Percentiles rank a stretch among this genome's conserved stretches.
phyloP scores from a whole-genome alignment of 345 rosid species.

The Psidium guajava region DNA sequence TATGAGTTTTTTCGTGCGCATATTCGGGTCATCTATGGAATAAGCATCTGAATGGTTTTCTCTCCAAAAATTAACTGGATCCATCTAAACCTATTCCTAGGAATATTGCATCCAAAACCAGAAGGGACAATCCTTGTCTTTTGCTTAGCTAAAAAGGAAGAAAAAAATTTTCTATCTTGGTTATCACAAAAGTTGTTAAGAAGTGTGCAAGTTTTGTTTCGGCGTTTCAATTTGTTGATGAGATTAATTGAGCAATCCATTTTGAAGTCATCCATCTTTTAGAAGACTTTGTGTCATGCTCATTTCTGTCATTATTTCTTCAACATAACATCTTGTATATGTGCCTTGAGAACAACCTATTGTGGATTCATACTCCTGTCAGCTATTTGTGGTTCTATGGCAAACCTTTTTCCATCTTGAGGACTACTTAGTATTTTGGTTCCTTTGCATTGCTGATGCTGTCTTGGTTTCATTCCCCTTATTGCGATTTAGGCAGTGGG shows the following conservation, averaged over 20 bases:
- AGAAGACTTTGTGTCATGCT: neutral
- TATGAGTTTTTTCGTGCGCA: neutral
- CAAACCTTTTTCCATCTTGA: neutral
- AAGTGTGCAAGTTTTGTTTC: neutral
- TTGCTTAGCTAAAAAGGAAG: neutral
- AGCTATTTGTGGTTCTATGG: neutral
- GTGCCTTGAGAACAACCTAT: neutral
- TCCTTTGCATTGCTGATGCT: neutral
- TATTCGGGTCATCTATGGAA: neutral
- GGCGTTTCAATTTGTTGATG: neutral
- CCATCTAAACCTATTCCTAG: neutral
- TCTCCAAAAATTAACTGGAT: neutral
- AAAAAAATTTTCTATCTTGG: neutral
- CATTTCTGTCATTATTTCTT: neutral
- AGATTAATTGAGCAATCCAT: neutral
- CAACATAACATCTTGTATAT: neutral
- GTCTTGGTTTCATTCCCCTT: neutral
- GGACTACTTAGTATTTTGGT: neutral
- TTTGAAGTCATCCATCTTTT: neutral
- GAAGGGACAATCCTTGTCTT: neutral
- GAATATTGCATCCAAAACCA: neutral
- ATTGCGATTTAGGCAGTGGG: slow-evolving; percentile 60
- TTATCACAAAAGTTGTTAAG: neutral
- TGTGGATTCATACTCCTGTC: neutral
- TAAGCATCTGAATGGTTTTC: neutral